These are phyloP conservation scores for Cercospora zeina DNA, from an alignment of 2,329 filamentous ascomycete genomes.

Conservation along the genomic window DNA sequence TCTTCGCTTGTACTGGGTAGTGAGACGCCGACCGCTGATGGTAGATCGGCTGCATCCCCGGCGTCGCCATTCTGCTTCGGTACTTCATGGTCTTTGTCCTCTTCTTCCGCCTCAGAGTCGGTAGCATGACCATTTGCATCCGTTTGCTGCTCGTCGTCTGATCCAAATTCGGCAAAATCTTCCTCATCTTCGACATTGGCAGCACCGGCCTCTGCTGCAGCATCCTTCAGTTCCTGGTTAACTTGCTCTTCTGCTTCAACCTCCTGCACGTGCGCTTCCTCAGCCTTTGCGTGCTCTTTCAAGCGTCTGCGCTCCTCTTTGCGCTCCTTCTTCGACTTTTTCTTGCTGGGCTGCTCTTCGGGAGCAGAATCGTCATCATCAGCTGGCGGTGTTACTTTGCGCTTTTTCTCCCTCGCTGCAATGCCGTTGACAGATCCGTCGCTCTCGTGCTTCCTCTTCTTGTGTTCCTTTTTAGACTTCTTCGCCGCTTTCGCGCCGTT, in stretches of 20 bases:
- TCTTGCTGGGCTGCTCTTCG: slow-evolving; percentile 28
- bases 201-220: slow-evolving; percentile 26
- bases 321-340: slow-evolving; percentile 34
- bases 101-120: slow-evolving; percentile 36
- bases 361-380: slow-evolving; percentile 25
- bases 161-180: slow-evolving; percentile 42
- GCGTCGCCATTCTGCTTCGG: slow-evolving; percentile 35
- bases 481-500: slow-evolving; percentile 31
- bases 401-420: slow-evolving; percentile 17
- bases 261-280: slow-evolving; percentile 26
- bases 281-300: slow-evolving; percentile 20
- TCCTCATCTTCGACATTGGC: slow-evolving; percentile 30
- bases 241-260: slow-evolving; percentile 34
- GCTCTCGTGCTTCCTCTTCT: slow-evolving; percentile 37
- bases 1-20: slow-evolving; percentile 62
- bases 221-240: slow-evolving; percentile 36
- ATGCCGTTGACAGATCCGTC: slow-evolving; percentile 18
- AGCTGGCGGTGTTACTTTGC: slow-evolving; percentile 18
- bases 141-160: slow-evolving; percentile 39
- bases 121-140: slow-evolving; percentile 42
- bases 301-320: slow-evolving; percentile 21
- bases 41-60: slow-evolving; percentile 51
- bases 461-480: slow-evolving; percentile 39
- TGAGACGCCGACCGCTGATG: slow-evolving; percentile 57
- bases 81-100: slow-evolving; percentile 32